Evolutionary conservation across 805 yeast species (phyloP).

Genomic region (Zygotorulaspora danielsina): DNA sequence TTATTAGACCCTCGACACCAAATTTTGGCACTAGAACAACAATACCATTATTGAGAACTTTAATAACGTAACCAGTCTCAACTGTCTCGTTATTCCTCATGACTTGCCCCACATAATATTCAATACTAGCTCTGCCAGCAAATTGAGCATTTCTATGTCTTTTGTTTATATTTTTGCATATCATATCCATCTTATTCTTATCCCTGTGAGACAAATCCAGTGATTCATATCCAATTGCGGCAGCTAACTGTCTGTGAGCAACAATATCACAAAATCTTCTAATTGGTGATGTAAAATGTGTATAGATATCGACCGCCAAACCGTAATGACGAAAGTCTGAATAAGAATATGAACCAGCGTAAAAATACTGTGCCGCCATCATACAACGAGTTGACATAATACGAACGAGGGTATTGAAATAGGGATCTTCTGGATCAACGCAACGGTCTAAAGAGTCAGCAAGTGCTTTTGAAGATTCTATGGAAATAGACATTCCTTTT

Average conservation of each 20-base stretch:
- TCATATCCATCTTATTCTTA: conserved; percentile 81
- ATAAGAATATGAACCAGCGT: conserved; percentile 83
- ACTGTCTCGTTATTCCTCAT: conserved; percentile 76
- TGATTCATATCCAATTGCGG: conserved; percentile 93
- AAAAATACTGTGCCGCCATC: conserved; percentile 98
- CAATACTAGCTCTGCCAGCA: conserved; percentile 97
- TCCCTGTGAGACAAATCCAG: conserved; percentile 79
- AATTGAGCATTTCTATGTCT: conserved; percentile 97
- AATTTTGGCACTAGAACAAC: conserved; percentile 92
- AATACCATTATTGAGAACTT: conserved; percentile 90
- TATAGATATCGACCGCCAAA: conserved; percentile 92
- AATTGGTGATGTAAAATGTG: conserved; percentile 98
- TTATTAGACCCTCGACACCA: conserved; percentile 92
- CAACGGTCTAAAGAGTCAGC: conserved; percentile 93
- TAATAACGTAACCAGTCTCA: conserved; percentile 88
- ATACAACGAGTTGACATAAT: conserved; percentile 98
- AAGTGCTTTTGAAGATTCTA: conserved; percentile 82
- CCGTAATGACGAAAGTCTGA: conserved; percentile 96
- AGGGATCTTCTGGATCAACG: conserved; percentile 75
- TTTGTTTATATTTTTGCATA: conserved; percentile 83
- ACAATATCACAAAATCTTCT: conserved; percentile 97
- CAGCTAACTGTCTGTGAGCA: conserved; percentile 95
- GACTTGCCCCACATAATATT: conserved; percentile 96
- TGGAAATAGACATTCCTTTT: conserved; percentile 67
- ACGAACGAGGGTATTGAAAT: conserved; percentile 87